Evolutionary conservation across 116 monocot genomes (phyloP).

Genomic region (Dioscorea cayenensis): DNA sequence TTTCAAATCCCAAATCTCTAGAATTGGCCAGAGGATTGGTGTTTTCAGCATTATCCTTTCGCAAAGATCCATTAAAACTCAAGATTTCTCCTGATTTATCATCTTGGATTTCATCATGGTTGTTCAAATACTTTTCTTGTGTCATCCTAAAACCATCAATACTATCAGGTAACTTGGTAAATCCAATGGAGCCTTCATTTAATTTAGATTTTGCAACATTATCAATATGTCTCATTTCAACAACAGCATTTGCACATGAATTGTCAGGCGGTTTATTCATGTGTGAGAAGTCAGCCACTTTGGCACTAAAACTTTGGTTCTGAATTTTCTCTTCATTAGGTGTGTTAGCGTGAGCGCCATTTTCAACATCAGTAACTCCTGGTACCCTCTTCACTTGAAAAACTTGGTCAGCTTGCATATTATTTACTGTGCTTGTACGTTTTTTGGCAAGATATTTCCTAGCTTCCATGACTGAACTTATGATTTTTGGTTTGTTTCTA

Average conservation of each 20-base stretch:
- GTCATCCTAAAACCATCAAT: not conserved
- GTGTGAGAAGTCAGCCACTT: not conserved
- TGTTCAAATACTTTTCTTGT: not conserved
- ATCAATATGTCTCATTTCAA: not conserved
- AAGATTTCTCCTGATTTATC: not conserved
- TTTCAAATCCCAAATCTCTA: not conserved
- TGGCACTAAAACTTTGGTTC: not conserved
- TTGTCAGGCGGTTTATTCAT: not conserved
- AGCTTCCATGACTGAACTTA: conserved; percentile 62
- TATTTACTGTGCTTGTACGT: conserved; percentile 5
- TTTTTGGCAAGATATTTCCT: conserved; percentile 49
- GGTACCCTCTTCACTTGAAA: not conserved
- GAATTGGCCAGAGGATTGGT: conserved; percentile 1
- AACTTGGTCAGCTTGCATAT: not conserved
- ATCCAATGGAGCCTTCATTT: not conserved
- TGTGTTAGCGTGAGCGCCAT: not conserved
- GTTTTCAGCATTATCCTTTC: conserved; percentile 1
- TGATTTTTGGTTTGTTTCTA: conserved; percentile 32
- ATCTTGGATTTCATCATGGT: not conserved
- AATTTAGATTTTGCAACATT: not conserved
- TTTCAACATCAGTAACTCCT: not conserved
- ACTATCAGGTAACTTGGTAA: not conserved
- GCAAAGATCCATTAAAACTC: not conserved
- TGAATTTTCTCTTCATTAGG: not conserved
- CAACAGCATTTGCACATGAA: not conserved